phyloP scores from a whole-genome alignment of 2,329 filamentous ascomycete species.

The Diaporthe longicolla region DNA sequence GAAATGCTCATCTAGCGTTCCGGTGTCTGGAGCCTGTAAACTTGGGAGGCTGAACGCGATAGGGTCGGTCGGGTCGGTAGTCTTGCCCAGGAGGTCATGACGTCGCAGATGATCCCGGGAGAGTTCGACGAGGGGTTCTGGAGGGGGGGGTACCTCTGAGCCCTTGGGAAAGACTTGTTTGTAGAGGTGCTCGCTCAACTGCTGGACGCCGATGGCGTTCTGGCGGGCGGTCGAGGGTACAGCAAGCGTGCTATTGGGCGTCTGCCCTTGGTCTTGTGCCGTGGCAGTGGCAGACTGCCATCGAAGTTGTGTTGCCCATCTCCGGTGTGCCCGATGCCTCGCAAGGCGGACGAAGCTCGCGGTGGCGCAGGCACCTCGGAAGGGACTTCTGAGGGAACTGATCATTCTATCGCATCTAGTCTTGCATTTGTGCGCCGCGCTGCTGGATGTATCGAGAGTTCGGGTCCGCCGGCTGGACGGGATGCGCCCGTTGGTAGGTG shows the following conservation, averaged over 20 bases:
- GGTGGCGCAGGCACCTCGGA: constrained; percentile 57
- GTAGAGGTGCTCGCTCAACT: constrained; percentile 87
- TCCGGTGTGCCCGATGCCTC: constrained; percentile 61
- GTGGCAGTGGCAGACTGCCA: constrained; percentile 56
- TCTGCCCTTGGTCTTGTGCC: constrained; percentile 35
- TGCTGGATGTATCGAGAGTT: background rate
- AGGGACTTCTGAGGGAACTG: constrained; percentile 53
- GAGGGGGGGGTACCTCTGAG: constrained; percentile 69
- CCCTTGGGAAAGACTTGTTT: constrained; percentile 82
- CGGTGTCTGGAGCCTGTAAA: constrained; percentile 72
- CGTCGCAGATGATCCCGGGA: constrained; percentile 85
- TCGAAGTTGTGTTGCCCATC: constrained; percentile 57
- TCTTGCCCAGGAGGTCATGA: constrained; percentile 92
- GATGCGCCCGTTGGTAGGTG: background rate
- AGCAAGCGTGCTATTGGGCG: constrained; percentile 53
- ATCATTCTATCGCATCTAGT: constrained; percentile 55
- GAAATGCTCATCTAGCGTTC: constrained; percentile 94
- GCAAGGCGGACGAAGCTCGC: constrained; percentile 66
- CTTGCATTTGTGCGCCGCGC: constrained; percentile 18
- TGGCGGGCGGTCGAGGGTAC: constrained; percentile 75
- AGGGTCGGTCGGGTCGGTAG: constrained; percentile 80
- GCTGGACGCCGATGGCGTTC: constrained; percentile 96
- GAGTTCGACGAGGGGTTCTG: constrained; percentile 81
- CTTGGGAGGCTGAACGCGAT: constrained; percentile 89
- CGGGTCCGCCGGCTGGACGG: background rate